Conservation (phyloP, 2,329 filamentous ascomycete species). For the Neofusicoccum umdonicola region DNA sequence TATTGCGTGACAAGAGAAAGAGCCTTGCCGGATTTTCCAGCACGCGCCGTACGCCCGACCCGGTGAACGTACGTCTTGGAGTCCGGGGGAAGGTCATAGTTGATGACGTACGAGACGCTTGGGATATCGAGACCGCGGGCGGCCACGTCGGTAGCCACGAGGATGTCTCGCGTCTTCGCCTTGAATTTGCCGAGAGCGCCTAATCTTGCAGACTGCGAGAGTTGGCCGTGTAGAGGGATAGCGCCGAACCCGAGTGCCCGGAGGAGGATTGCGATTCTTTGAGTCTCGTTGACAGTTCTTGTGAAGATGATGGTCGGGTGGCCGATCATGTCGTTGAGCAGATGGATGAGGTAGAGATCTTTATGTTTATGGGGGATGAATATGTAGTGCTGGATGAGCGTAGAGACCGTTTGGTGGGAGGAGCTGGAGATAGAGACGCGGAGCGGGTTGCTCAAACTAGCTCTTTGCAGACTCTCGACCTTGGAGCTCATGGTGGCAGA, state of each 20-base stretch:
- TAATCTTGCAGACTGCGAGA: slow-evolving; percentile 82
- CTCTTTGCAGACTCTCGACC: slow-evolving; percentile 87
- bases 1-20: slow-evolving; percentile 84
- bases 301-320: slow-evolving; percentile 88
- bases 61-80: slow-evolving; percentile 90
- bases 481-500: slow-evolving; percentile 93
- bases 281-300: slow-evolving; percentile 85
- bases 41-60: slow-evolving; percentile 83
- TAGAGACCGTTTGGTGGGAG: slow-evolving; percentile 90
- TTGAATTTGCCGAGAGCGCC: slow-evolving; percentile 91
- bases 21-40: slow-evolving; percentile 79
- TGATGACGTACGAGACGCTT: slow-evolving; percentile 82
- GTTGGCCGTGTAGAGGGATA: slow-evolving; percentile 88
- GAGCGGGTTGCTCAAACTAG: slow-evolving; percentile 79
- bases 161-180: slow-evolving; percentile 73
- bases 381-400: slow-evolving; percentile 79
- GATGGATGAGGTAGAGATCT: slow-evolving; percentile 82
- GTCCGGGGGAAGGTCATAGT: slow-evolving; percentile 79
- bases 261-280: slow-evolving; percentile 78
- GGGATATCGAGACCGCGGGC: slow-evolving; percentile 91
- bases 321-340: slow-evolving; percentile 84
- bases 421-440: slow-evolving; percentile 76
- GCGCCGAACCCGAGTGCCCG: slow-evolving; percentile 83
- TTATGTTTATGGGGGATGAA: slow-evolving; percentile 86
- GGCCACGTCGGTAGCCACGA: slow-evolving; percentile 92